Conservation (phyloP, 768 basidiomycete genomes). For the Lactifluus subvellereus region DNA sequence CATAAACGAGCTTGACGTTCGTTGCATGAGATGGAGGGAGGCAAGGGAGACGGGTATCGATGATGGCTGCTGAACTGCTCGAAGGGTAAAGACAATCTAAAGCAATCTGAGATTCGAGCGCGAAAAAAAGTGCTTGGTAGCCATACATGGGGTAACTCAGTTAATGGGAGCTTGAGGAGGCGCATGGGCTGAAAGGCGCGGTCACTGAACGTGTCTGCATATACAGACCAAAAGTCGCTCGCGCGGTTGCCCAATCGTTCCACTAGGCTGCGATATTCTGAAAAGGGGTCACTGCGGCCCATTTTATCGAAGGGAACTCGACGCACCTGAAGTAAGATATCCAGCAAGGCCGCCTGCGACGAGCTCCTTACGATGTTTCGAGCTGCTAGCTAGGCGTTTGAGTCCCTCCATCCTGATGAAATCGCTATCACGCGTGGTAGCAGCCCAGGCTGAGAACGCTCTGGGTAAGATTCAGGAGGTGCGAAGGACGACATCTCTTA, state of each 20-base stretch:
- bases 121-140: background rate
- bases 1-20: slow-evolving; percentile 48
- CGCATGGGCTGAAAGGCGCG: background rate
- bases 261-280: slow-evolving; percentile 18
- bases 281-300: background rate
- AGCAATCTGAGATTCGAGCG: background rate
- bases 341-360: slow-evolving; percentile 58
- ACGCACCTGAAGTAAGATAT: slow-evolving; percentile 43
- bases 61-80: slow-evolving; percentile 23
- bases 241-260: slow-evolving; percentile 17
- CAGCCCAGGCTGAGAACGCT: slow-evolving; percentile 54
- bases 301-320: background rate
- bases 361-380: slow-evolving; percentile 63
- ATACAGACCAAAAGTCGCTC: slow-evolving; percentile 13
- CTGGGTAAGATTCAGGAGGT: background rate
- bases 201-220: background rate
- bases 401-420: slow-evolving; percentile 62
- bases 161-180: slow-evolving; percentile 7
- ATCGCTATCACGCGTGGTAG: slow-evolving; percentile 57
- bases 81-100: slow-evolving; percentile 25
- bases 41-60: slow-evolving; percentile 23
- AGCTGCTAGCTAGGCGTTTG: slow-evolving; percentile 47
- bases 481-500: background rate
- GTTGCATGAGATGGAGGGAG: slow-evolving; percentile 47
- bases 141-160: slow-evolving; percentile 22